Percentiles rank a stretch among this genome's conserved stretches.
These are phyloP conservation scores for Grosmannia clavigera DNA, from an alignment of 2,329 filamentous ascomycete species.

Conservation along the genomic window DNA sequence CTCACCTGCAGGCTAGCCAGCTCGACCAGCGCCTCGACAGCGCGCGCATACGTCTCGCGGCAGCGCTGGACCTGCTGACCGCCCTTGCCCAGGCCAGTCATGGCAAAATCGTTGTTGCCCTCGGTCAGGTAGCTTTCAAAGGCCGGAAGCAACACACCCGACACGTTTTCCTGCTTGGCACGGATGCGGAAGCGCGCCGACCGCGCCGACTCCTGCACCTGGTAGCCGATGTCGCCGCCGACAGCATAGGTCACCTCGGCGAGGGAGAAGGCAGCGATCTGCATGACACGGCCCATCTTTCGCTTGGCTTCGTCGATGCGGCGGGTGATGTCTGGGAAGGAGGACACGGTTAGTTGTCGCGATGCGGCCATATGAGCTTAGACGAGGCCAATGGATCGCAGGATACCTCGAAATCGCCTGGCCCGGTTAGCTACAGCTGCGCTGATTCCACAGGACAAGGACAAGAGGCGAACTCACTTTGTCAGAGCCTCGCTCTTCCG, in stretches of 20 bases:
- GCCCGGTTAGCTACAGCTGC: conserved; percentile 2
- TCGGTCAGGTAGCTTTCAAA: conserved; percentile 89
- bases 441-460: too few species aligned
- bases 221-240: conserved; percentile 89
- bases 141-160: conserved; percentile 82
- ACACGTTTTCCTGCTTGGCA: conserved; percentile 97
- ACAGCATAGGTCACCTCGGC: conserved; percentile 97
- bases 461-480: conserved; percentile 48
- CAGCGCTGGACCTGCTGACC: conserved; percentile 94
- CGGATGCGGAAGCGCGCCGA: conserved; percentile 84
- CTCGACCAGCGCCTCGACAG: conserved; percentile 92
- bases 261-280: conserved; percentile 93
- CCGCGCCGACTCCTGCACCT: conserved; percentile 93
- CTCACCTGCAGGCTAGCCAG: conserved; percentile 72
- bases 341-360: too few species aligned
- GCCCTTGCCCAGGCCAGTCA: conserved; percentile 92
- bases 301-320: conserved; percentile 98
- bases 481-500: conserved; percentile 96
- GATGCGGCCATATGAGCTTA: too few species aligned
- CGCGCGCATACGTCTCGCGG: conserved; percentile 88
- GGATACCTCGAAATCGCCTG: conserved; percentile 77
- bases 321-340: conserved; percentile 67
- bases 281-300: conserved; percentile 99
- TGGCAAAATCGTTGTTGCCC: conserved; percentile 85
- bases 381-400: neutral